Evolutionary conservation across 2,329 filamentous ascomycete genomes (phyloP).

Genomic region (Catunica adiposa): DNA sequence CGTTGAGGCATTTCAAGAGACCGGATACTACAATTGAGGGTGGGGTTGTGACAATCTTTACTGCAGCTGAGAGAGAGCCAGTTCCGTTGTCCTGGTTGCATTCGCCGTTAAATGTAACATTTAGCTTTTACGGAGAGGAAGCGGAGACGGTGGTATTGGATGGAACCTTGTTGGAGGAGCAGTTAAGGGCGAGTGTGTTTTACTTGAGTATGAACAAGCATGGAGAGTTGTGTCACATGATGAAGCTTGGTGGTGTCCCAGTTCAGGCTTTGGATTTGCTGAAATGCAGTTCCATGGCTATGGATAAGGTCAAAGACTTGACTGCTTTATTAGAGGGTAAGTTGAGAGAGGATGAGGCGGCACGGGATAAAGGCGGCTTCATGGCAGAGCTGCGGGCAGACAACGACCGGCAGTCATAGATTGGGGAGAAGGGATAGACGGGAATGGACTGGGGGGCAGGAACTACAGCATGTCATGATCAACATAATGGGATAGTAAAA

Average conservation of each 20-base stretch:
- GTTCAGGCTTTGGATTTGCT: conserved; percentile 67
- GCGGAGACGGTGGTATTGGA: conserved; percentile 54
- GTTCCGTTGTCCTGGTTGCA: conserved; percentile 83
- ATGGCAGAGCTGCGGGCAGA: conserved; percentile 65
- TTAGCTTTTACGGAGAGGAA: conserved; percentile 58
- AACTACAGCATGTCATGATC: conserved; percentile 1
- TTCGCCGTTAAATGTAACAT: conserved; percentile 79
- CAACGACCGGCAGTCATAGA: conserved; percentile 45
- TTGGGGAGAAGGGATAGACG: neutral
- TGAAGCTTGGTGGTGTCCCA: conserved; percentile 72
- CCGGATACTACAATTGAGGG: conserved; percentile 79
- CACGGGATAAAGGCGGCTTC: conserved; percentile 61
- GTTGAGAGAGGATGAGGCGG: conserved; percentile 62
- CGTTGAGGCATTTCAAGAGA: conserved; percentile 76
- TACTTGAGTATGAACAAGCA: conserved; percentile 77
- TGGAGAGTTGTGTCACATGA: conserved; percentile 79
- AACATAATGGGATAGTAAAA: conserved; percentile 6
- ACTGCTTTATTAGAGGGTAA: conserved; percentile 55
- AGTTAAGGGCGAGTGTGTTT: conserved; percentile 54
- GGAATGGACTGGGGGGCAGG: conserved; percentile 3
- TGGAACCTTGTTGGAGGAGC: conserved; percentile 57
- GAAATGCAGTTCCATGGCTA: conserved; percentile 55
- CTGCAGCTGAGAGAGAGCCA: conserved; percentile 69
- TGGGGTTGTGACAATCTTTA: conserved; percentile 71
- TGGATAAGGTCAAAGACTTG: conserved; percentile 67